A percentile compares a stretch with the other conserved stretches of the same genome.
Evolutionary conservation across 345 rosid species (phyloP).

Genomic region (Eucalyptus marginata): DNA sequence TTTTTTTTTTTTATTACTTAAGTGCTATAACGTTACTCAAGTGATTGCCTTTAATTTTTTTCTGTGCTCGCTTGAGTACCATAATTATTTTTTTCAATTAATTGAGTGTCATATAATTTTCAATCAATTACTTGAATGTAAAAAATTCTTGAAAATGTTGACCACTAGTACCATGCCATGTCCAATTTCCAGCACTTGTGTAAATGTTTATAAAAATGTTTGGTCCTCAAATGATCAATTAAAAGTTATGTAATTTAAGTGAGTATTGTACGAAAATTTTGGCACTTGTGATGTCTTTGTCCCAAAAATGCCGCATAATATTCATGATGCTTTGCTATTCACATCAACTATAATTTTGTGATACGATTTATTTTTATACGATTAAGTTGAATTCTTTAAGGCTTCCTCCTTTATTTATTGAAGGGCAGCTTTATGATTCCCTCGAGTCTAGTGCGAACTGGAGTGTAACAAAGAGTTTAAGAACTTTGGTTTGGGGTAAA

Average conservation of each 20-base stretch:
- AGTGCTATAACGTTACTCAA: too few species aligned
- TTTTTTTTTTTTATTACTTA: too few species aligned
- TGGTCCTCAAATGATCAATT: not conserved
- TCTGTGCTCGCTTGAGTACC: rapidly evolving
- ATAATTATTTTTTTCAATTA: too few species aligned
- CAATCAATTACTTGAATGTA: rapidly evolving
- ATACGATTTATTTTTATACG: not conserved
- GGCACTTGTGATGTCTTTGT: rapidly evolving
- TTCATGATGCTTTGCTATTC: not conserved
- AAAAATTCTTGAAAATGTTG: not conserved
- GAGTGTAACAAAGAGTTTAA: not conserved
- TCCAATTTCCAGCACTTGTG: not conserved
- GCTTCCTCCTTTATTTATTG: not conserved
- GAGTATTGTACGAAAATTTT: rapidly evolving
- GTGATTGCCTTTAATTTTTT: too few species aligned
- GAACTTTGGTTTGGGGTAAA: not conserved
- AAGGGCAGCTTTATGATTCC: not conserved
- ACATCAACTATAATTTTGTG: not conserved
- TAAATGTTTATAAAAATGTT: too few species aligned
- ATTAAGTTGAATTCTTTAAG: not conserved
- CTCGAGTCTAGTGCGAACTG: not conserved
- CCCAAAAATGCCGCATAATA: rapidly evolving
- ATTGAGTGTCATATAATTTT: not conserved
- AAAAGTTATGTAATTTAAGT: too few species aligned
- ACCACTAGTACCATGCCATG: not conserved